Percentiles rank a stretch among this genome's conserved stretches.
Conservation (phyloP, 1,139 yeast species). For the Suhomyces kunorum region DNA sequence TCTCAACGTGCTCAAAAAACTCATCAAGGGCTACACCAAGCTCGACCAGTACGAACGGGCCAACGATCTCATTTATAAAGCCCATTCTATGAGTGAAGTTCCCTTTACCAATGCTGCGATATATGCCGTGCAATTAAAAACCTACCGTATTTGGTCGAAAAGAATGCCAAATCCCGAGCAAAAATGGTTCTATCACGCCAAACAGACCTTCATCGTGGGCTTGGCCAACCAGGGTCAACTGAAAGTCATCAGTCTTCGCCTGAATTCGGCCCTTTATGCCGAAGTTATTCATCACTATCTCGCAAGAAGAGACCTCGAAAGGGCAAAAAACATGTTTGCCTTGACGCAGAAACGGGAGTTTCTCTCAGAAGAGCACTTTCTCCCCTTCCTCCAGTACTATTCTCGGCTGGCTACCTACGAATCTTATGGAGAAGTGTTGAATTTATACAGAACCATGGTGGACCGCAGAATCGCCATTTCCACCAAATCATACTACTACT, state of each 20-base stretch:
- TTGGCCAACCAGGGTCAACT: constrained; percentile 10
- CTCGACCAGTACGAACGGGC: constrained; percentile 39
- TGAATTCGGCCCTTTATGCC: constrained; percentile 21
- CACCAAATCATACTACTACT: constrained; percentile 39
- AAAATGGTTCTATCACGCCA: constrained; percentile 5
- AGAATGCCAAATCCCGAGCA: constrained; percentile 8
- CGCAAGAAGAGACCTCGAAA: constrained; percentile 16
- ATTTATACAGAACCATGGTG: constrained; percentile 45
- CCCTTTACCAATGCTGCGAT: constrained; percentile 36
- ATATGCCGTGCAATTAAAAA: constrained; percentile 33
- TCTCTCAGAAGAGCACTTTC: constrained; percentile 28
- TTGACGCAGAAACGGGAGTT: constrained; percentile 18
- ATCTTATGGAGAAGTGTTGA: constrained; percentile 31
- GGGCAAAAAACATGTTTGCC: constrained; percentile 22
- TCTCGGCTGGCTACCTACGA: constrained; percentile 27
- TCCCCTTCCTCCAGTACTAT: constrained; percentile 33
- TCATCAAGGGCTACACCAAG: constrained; percentile 31
- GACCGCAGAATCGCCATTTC: constrained; percentile 31
- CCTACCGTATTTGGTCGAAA: constrained; percentile 34
- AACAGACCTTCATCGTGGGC: constrained; percentile 15
- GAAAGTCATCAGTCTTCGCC: constrained; percentile 8
- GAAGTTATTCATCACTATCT: constrained; percentile 31
- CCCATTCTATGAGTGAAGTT: constrained; percentile 29
- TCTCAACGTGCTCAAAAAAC: constrained; percentile 13
- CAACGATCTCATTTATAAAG: constrained; percentile 30